Percentiles rank a stretch among this genome's conserved stretches.
Evolutionary conservation across 2,329 filamentous ascomycete species (phyloP).

Genomic region (Alternaria sp.): DNA sequence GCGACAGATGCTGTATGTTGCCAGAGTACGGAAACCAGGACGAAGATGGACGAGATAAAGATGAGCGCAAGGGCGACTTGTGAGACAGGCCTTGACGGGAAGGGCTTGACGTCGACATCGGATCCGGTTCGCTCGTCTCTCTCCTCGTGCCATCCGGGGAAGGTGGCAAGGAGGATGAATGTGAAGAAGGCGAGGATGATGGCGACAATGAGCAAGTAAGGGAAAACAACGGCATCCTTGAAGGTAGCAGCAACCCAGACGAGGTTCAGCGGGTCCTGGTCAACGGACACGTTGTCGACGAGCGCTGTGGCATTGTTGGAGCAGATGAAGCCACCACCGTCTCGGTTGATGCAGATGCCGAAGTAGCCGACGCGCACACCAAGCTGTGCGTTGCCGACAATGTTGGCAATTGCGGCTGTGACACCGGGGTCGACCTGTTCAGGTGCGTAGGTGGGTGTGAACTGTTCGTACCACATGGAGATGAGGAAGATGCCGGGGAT

Average conservation of each 20-base stretch:
- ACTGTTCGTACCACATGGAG: constrained; percentile 94
- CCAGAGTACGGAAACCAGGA: constrained; percentile 76
- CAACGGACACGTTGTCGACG: constrained; percentile 85
- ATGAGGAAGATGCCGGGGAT: constrained; percentile 98
- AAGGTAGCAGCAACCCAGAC: constrained; percentile 98
- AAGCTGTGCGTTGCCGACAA: constrained; percentile 83
- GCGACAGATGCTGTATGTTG: constrained; percentile 97
- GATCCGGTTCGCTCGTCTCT: constrained; percentile 77
- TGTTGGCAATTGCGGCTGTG: constrained; percentile 84
- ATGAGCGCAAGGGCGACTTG: constrained; percentile 94
- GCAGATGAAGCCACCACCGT: constrained; percentile 91
- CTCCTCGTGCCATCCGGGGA: constrained; percentile 97
- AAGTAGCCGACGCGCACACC: constrained; percentile 97
- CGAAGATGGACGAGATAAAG: constrained; percentile 73
- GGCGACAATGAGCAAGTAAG: constrained; percentile 97
- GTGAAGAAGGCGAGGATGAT: constrained; percentile 97
- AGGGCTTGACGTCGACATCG: constrained; percentile 91
- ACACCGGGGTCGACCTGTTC: constrained; percentile 92
- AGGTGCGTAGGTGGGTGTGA: constrained; percentile 81
- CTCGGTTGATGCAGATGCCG: constrained; percentile 93
- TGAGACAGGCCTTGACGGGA: constrained; percentile 90
- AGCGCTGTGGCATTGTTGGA: constrained; percentile 96
- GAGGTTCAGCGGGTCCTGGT: constrained; percentile 95
- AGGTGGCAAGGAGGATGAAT: constrained; percentile 92
- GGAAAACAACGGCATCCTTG: constrained; percentile 98